Conservation (phyloP, 1,284 basidiomycete genomes). For the Ustilago xerochloae region DNA sequence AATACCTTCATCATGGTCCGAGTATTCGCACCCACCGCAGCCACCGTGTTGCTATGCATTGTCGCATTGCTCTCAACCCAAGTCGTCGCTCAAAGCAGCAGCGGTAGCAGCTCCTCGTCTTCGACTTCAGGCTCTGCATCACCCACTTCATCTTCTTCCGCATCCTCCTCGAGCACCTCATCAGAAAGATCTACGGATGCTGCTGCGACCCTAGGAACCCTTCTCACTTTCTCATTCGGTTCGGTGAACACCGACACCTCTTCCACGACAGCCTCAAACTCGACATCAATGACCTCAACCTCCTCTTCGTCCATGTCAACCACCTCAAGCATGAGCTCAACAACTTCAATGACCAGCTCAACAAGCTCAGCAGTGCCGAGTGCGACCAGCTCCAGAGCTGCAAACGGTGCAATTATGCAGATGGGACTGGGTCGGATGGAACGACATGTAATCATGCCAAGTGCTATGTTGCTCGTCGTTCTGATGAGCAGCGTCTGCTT, state of each 20-base stretch:
- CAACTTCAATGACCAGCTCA: not conserved
- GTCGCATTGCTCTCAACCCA: conserved; percentile 13
- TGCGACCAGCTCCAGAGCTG: conserved; percentile 3
- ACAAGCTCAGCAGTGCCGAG: conserved; percentile 1
- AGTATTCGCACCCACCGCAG: not conserved
- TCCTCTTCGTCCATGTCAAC: conserved; percentile 12
- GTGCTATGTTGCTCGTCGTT: conserved; percentile 9
- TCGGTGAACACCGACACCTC: conserved; percentile 23
- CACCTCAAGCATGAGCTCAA: conserved; percentile 3
- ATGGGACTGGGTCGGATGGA: not conserved
- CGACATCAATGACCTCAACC: not conserved
- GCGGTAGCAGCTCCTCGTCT: too few species aligned
- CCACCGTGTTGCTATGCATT: not conserved
- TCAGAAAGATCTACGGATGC: conserved; percentile 28
- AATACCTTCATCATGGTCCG: conserved; percentile 1
- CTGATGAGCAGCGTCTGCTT: conserved; percentile 40
- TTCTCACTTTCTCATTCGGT: conserved; percentile 30
- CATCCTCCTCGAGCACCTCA: not conserved
- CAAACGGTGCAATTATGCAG: conserved; percentile 5
- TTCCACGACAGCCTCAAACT: conserved; percentile 1
- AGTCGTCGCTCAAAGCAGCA: conserved; percentile 1
- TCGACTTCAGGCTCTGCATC: not conserved
- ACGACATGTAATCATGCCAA: conserved; percentile 13
- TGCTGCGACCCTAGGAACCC: conserved; percentile 28
- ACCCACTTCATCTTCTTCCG: conserved; percentile 5